Percentiles rank a stretch among this genome's conserved stretches.
Evolutionary conservation across 345 rosid genomes (phyloP).

Genomic region (Eutrema japonicum): DNA sequence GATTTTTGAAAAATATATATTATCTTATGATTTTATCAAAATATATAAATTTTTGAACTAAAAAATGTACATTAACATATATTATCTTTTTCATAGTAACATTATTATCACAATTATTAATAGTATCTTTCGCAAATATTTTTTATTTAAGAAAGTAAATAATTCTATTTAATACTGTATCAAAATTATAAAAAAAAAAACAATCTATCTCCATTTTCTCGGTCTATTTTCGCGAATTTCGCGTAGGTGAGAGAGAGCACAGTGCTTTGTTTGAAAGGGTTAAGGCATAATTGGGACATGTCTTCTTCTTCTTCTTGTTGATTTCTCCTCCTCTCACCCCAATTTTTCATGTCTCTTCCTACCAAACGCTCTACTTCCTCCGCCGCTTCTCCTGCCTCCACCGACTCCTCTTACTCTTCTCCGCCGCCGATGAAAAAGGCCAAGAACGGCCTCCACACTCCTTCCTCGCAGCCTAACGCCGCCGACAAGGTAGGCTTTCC

Average conservation of each 20-base stretch:
- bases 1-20: no score
- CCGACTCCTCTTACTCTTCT: conserved; percentile 50
- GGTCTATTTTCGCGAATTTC: conserved; percentile 18
- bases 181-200: no score
- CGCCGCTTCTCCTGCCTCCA: conserved; percentile 49
- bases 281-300: conserved; percentile 32
- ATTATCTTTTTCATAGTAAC: no score
- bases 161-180: no score
- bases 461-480: conserved; percentile 33
- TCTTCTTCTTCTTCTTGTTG: conserved; percentile 38
- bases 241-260: conserved; percentile 29
- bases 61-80: no score
- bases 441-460: conserved; percentile 62
- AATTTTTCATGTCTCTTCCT: conserved; percentile 78
- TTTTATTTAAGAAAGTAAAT: background rate
- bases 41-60: no score
- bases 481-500: conserved; percentile 48
- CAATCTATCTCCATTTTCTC: background rate
- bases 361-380: conserved; percentile 70
- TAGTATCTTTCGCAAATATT: no score
- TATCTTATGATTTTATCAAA: no score
- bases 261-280: conserved; percentile 21
- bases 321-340: conserved; percentile 17
- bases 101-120: no score
- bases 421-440: conserved; percentile 47